These are phyloP conservation scores for Diospyros kaki DNA, from an alignment of 148 eudicot genomes.

Conservation along the genomic window DNA sequence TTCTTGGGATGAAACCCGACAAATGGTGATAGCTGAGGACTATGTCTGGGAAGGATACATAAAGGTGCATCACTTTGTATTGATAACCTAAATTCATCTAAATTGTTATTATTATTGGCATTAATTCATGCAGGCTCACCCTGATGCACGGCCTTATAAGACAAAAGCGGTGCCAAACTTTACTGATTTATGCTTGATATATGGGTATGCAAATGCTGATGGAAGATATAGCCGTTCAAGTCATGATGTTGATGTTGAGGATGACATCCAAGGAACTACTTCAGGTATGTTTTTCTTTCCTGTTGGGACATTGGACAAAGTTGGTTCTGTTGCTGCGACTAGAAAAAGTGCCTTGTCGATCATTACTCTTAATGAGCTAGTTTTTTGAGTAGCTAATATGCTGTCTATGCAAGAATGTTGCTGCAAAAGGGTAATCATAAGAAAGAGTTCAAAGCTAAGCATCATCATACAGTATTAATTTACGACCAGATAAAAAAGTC, in stretches of 20 bases:
- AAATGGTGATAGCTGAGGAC: conserved; percentile 36
- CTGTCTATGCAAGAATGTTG: too few species aligned
- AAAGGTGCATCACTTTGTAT: conserved; percentile 20
- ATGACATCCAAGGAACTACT: conserved; percentile 24
- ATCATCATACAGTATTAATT: too few species aligned
- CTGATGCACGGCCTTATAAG: conserved; percentile 32
- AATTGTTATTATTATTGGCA: not conserved
- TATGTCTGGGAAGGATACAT: conserved; percentile 34
- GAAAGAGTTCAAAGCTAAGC: too few species aligned
- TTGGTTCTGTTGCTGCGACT: not conserved
- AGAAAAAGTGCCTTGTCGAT: not conserved
- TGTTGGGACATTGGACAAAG: not conserved
- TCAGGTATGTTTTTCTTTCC: conserved; percentile 19
- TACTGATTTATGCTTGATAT: conserved; percentile 33
- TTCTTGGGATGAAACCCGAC: conserved; percentile 34
- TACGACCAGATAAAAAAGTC: too few species aligned
- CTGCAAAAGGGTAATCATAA: too few species aligned
- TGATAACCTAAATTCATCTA: not conserved
- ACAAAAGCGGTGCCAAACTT: conserved; percentile 25
- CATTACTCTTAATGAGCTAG: too few species aligned
- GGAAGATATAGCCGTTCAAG: conserved; percentile 42
- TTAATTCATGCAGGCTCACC: conserved; percentile 24
- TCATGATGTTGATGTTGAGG: conserved; percentile 32
- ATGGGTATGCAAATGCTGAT: conserved; percentile 36
- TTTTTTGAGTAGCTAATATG: too few species aligned